Conservation (phyloP, 805 yeast species). For the Saccharomycopsis schoenii region DNA sequence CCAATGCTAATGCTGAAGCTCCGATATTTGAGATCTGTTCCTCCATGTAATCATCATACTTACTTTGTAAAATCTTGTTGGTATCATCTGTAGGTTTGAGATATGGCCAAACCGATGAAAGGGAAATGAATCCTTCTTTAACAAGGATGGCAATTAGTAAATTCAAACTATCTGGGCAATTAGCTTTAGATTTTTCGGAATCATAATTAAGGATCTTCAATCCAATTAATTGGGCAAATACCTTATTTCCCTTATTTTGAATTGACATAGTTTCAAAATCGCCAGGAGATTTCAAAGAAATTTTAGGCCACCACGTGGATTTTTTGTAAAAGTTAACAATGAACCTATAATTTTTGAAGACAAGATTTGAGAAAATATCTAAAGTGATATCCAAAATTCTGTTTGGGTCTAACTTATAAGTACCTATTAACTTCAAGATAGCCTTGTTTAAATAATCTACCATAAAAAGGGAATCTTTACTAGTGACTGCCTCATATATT, state of each 20-base stretch:
- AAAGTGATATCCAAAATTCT: constrained; percentile 57
- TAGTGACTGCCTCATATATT: constrained; percentile 32
- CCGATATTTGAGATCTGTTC: constrained; percentile 50
- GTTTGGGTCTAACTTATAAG: constrained; percentile 63
- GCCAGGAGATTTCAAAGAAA: constrained; percentile 27
- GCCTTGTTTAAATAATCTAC: constrained; percentile 36
- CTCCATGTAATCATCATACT: constrained; percentile 38
- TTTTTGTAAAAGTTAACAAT: constrained; percentile 39
- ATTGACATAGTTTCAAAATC: not conserved
- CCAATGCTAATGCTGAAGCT: constrained; percentile 75
- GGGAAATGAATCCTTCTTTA: constrained; percentile 55
- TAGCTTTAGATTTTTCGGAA: constrained; percentile 22
- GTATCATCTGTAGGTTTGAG: constrained; percentile 43
- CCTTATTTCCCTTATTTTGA: constrained; percentile 33
- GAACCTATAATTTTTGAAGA: constrained; percentile 37
- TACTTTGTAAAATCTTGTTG: constrained; percentile 33
- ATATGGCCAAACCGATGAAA: constrained; percentile 49
- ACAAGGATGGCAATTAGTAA: constrained; percentile 46
- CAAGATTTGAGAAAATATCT: constrained; percentile 37
- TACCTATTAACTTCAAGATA: constrained; percentile 56
- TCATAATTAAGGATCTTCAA: constrained; percentile 30
- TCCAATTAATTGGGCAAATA: constrained; percentile 47
- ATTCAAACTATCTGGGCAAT: constrained; percentile 34
- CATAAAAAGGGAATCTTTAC: constrained; percentile 32
- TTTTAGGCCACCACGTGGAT: constrained; percentile 62